Base-by-base conservation (phyloP, 2,329 filamentous ascomycete species). In the Exophiala xenobiotica region DNA sequence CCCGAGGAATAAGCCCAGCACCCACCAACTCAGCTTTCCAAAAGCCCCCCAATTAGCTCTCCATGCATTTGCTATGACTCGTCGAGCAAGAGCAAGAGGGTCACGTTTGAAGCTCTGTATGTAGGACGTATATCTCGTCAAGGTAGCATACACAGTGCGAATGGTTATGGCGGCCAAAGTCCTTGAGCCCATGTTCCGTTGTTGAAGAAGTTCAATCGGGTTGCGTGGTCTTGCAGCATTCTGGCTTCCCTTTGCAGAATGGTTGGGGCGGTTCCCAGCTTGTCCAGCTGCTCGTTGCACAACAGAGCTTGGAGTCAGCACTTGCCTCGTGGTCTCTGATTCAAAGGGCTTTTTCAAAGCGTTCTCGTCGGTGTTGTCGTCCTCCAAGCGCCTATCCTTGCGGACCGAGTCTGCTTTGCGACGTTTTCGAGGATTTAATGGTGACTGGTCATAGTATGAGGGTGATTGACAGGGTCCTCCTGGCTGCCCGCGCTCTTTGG, bases 1-100 rank as follows among this genome's bases (percentile, higher is more conserved):
- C 1, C 61, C 64, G 16, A 69, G 33, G 43, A 69, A 62, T 6
- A 68, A 48, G 4, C 67, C 66, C n/a, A 69, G 51, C 24, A 69
- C 60, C 67, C 67, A 69, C 67, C 67, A 69, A 26, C 65, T 65
- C 22, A 69, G 41, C 29, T 61, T 64, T 8, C 67, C 64, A 29
- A 68, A 56, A 19, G 55, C 52, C 23, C 58, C 55, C 62, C 64
- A 66, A 45, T 66, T 66, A 26, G 58, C 58, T 16, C 62, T 59
- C 67, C 67, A 69, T 29, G 67, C 62, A 49, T 66, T 66, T n/a
- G 61, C 60, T 38, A 69, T 61, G 11, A 69, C 63, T n/a, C 61
- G 59, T 24, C 63, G 58, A 39, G 65, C 62, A 8, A 69, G 45
- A 18, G 59, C 56, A 27, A 60, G 50, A 19, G 63, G 62, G 22